These are phyloP conservation scores for Talaromyces sp. DNA, from an alignment of 2,329 filamentous ascomycete genomes.

Conservation along the genomic window DNA sequence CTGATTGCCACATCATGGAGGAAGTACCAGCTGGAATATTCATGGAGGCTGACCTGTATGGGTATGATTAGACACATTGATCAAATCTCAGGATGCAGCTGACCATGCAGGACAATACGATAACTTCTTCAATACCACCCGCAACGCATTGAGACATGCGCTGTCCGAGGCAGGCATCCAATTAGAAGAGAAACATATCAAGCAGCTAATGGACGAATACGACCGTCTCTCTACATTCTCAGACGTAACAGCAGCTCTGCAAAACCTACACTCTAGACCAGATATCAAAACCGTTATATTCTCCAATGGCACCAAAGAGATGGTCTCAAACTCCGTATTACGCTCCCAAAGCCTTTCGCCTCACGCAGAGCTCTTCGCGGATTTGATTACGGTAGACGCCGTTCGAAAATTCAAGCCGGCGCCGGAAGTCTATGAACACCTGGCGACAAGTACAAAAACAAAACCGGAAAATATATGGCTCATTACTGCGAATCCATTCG, in stretches of 20 bases:
- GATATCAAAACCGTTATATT: constrained; percentile 60
- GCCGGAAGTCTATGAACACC: constrained; percentile 58
- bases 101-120: constrained; percentile 55
- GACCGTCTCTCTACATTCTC: constrained; percentile 62
- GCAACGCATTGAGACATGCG: constrained; percentile 61
- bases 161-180: constrained; percentile 55
- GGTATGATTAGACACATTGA: constrained; percentile 45
- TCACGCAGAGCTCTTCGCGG: constrained; percentile 49
- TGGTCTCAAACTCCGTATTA: constrained; percentile 60
- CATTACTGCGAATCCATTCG: constrained; percentile 70
- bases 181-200: constrained; percentile 45
- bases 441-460: constrained; percentile 53
- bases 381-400: constrained; percentile 61
- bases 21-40: constrained; percentile 71
- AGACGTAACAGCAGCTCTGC: constrained; percentile 58
- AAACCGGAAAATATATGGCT: constrained; percentile 59
- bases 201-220: constrained; percentile 61
- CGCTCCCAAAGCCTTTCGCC: constrained; percentile 55
- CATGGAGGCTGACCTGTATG: constrained; percentile 74
- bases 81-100: background rate
- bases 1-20: constrained; percentile 62
- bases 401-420: constrained; percentile 63
- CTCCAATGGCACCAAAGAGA: constrained; percentile 64
- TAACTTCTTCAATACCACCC: constrained; percentile 62
- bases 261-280: constrained; percentile 42